Evolutionary conservation across 805 yeast genomes (phyloP).

Genomic region (Wickerhamomyces alni): DNA sequence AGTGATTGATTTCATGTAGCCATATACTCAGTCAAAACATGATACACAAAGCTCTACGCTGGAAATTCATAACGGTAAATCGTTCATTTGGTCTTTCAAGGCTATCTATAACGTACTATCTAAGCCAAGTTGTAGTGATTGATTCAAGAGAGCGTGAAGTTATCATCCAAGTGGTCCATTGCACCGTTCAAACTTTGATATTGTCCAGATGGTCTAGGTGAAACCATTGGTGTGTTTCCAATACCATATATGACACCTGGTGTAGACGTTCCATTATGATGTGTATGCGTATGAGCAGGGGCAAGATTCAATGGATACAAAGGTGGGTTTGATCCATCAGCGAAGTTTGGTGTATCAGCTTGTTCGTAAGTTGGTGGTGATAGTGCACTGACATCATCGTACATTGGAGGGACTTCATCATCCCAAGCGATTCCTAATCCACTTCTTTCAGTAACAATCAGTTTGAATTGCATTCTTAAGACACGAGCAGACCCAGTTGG

Average conservation of each 20-base stretch:
- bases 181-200: constrained; percentile 21
- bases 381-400: constrained; percentile 73
- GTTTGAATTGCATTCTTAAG: constrained; percentile 86
- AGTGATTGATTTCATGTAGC: too few relatives aligned
- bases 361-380: constrained; percentile 79
- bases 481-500: constrained; percentile 96
- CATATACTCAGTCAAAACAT: too few relatives aligned
- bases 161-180: constrained; percentile 8
- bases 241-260: constrained; percentile 38
- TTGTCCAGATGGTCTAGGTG: constrained; percentile 22
- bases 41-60: too few relatives aligned
- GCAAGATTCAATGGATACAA: constrained; percentile 21
- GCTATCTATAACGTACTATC: background rate
- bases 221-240: constrained; percentile 35
- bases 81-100: too few relatives aligned
- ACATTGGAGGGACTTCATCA: constrained; percentile 97
- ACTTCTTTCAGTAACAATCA: constrained; percentile 80
- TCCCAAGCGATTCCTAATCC: constrained; percentile 98
- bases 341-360: constrained; percentile 12
- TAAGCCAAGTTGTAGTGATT: background rate
- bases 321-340: constrained; percentile 19
- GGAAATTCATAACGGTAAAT: too few relatives aligned
- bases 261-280: constrained; percentile 17
- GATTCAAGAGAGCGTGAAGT: background rate
- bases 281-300: constrained; percentile 22